Percentiles rank a stretch among this genome's conserved stretches.
Conservation (phyloP, 805 yeast genomes). For the Saccharomyces paradoxus region DNA sequence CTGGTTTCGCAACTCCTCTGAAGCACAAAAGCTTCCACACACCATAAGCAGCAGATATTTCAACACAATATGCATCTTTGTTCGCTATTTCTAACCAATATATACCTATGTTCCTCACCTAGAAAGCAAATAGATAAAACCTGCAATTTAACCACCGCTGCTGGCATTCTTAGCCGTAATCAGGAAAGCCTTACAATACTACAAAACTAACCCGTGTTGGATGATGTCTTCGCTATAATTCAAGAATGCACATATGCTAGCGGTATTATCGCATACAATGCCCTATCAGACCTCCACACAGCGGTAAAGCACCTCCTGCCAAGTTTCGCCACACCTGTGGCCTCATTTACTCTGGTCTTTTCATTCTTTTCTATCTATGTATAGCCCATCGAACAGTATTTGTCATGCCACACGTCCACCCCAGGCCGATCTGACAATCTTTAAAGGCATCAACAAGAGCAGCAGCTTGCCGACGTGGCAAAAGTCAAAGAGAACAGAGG, state of each 20-base stretch:
- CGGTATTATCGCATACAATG: not conserved
- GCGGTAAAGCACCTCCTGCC: too few species aligned
- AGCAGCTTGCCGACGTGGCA: not conserved
- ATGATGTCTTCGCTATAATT: not conserved
- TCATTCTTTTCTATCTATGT: not conserved
- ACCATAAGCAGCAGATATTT: not conserved
- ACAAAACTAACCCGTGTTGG: not conserved
- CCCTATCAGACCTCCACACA: not conserved
- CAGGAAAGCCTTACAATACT: not conserved
- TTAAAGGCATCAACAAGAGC: not conserved
- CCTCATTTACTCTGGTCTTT: not conserved
- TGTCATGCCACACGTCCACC: not conserved
- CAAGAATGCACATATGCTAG: not conserved
- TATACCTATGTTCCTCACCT: not conserved
- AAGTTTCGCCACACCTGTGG: not conserved
- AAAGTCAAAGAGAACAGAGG: not conserved
- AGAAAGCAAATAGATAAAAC: not conserved
- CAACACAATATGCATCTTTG: not conserved
- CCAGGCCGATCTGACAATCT: not conserved
- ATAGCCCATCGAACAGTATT: constrained; percentile 2
- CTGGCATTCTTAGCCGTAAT: not conserved
- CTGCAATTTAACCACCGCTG: not conserved
- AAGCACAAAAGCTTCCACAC: not conserved
- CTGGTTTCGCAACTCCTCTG: constrained; percentile 4
- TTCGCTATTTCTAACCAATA: not conserved